Base-by-base conservation (phyloP, 139 green algal species). In the Mesotaenium endlicherianum region DNA sequence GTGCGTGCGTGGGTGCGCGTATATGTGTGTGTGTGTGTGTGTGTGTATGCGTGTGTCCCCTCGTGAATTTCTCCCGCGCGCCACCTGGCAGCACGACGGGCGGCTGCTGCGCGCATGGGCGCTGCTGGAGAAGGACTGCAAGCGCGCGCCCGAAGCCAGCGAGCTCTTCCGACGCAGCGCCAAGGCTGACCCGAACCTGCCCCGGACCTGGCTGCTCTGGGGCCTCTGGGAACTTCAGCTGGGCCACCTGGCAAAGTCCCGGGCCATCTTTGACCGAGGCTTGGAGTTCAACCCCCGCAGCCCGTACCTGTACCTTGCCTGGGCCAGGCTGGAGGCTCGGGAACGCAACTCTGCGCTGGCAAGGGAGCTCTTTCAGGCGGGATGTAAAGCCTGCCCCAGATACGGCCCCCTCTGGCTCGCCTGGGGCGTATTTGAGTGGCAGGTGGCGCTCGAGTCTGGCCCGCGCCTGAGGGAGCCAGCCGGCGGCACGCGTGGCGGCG, bases 201-300 rank as follows among this genome's bases (percentile, higher is more conserved):
- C 60, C 5, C 60, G 60, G 43, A 72, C 60, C 5, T 72, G 60
- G 60, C 60, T 72, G 8, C 60, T 47, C 8, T 72, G 60, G 60
- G 60, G 6, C 6, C 60, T 72, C 8, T 72, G 60, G 60, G 60
- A 72, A 38, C 20, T 72, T 36, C 36, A 72, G 11, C 20, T 72
- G 11, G 60, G 60, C 36, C 41, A 72, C 60, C 5, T 72, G 41
- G 8, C 11, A 14, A 72, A 72, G 60, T 36, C 60, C 17, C 60
- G 60, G 60, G 60, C 60, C 41, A 38, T 72, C 5, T 72, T 72
- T 72, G 60, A 72, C 43, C 60, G 60, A 11, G 60, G 60, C 11
- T 38, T 72, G 6, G 60, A 72, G 11, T 72, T 72, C 11, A 72
- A 72, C 11, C 60, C 60, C 11, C 8, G 43, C 8, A 72, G 60